A percentile compares a stretch with the other conserved stretches of the same genome.
phyloP scores from a whole-genome alignment of 2,329 filamentous ascomycete genomes.

The Catunica adiposa region DNA sequence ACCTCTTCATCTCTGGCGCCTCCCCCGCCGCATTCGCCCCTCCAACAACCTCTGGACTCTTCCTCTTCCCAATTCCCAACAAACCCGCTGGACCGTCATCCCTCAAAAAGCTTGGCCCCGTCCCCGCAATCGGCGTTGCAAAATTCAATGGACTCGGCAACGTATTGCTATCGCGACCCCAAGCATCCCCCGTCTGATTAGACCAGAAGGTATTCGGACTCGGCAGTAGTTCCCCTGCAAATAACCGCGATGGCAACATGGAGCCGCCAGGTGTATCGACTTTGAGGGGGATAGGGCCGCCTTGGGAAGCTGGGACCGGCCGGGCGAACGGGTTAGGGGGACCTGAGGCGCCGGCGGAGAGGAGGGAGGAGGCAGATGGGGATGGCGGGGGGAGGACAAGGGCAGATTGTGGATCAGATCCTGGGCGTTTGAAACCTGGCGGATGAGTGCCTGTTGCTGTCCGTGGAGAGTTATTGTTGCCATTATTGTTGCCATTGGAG shows the following conservation, averaged over 20 bases:
- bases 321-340: conserved; percentile 92
- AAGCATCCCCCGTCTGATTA: conserved; percentile 39
- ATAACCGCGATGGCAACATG: conserved; percentile 66
- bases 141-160: conserved; percentile 87
- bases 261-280: conserved; percentile 70
- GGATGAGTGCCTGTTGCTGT: conserved; percentile 28
- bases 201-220: conserved; percentile 79
- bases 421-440: conserved; percentile 3
- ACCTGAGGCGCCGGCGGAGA: conserved; percentile 81
- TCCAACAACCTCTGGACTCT: conserved; percentile 35
- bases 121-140: conserved; percentile 56
- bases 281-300: conserved; percentile 23
- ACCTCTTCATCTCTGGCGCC: conserved; percentile 34
- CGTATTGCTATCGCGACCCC: conserved; percentile 72
- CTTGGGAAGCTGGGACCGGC: conserved; percentile 40
- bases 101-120: conserved; percentile 45
- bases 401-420: conserved; percentile 37
- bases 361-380: conserved; percentile 66
- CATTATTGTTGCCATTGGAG: conserved; percentile 25
- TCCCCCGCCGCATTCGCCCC: conserved; percentile 27
- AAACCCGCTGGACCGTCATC: conserved; percentile 28
- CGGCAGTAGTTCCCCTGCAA: conserved; percentile 72
- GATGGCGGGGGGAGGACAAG: conserved; percentile 84
- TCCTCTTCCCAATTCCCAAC: conserved; percentile 30
- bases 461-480: conserved; percentile 43